Evolutionary conservation across 306 rosid genomes (phyloP).

Genomic region (Glycine latifolia): DNA sequence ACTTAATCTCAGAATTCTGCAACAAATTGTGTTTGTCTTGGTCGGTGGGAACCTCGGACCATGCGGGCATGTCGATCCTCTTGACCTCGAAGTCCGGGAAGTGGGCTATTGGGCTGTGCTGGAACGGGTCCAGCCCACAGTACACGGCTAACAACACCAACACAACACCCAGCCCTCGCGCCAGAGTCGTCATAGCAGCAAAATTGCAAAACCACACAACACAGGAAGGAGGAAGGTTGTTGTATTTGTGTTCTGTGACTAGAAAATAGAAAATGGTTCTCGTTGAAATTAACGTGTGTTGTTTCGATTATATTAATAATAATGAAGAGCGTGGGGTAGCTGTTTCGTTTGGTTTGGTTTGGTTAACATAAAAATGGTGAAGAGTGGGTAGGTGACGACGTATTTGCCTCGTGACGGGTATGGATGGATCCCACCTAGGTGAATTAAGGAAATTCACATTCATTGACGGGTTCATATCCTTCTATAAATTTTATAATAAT

Average conservation of each 20-base stretch:
- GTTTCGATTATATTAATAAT: too few relatives aligned
- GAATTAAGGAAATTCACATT: too few relatives aligned
- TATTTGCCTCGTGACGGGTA: not conserved
- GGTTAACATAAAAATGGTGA: not conserved
- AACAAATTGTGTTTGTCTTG: slow-evolving; percentile 68
- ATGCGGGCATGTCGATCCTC: slow-evolving; percentile 58
- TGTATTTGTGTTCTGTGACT: too few relatives aligned
- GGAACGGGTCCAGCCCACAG: slow-evolving; percentile 81
- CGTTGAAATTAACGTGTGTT: too few relatives aligned
- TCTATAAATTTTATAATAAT: too few relatives aligned
- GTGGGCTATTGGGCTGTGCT: slow-evolving; percentile 66
- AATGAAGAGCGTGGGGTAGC: not conserved
- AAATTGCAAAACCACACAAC: not conserved
- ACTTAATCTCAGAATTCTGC: slow-evolving; percentile 81
- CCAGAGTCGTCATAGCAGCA: slow-evolving; percentile 47
- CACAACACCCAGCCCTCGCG: slow-evolving; percentile 43
- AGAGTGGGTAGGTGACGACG: not conserved
- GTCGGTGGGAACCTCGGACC: slow-evolving; percentile 68
- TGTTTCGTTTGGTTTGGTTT: not conserved
- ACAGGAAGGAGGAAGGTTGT: not conserved
- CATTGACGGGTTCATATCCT: too few relatives aligned
- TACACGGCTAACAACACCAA: slow-evolving; percentile 68
- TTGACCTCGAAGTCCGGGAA: slow-evolving; percentile 68
- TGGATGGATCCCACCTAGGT: not conserved
- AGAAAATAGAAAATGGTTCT: not conserved